Evolutionary conservation across 805 yeast species (phyloP).

Genomic region (Candida peoriensis): DNA sequence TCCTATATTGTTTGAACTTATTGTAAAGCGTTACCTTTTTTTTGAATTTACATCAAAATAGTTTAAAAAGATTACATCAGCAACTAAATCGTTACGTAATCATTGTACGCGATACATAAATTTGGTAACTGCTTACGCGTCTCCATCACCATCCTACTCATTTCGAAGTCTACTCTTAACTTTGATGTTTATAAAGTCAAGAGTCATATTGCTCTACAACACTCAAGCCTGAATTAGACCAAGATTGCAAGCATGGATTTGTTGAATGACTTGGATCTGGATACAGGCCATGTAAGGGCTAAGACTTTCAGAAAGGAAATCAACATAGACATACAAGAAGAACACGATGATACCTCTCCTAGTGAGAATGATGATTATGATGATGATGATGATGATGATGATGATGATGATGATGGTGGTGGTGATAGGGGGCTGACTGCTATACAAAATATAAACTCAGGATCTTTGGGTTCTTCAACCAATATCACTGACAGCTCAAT

Average conservation of each 20-base stretch:
- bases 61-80: no score
- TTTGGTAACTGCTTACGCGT: no score
- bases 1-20: no score
- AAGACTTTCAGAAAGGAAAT: constrained; percentile 20
- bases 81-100: no score
- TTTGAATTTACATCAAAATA: no score
- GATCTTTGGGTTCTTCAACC: not conserved
- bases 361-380: constrained; percentile 2
- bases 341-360: not conserved
- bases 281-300: constrained; percentile 9
- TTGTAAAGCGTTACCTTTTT: no score
- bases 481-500: not conserved
- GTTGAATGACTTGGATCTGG: constrained; percentile 17
- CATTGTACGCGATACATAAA: no score
- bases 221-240: no score
- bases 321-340: no score
- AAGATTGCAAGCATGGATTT: no score
- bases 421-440: not conserved
- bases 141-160: not conserved
- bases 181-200: no score
- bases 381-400: constrained; percentile 1
- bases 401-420: not conserved
- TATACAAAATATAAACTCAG: not conserved
- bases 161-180: no score
- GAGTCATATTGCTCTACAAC: not conserved